These are phyloP conservation scores for Remersonia thermophila DNA, from an alignment of 2,329 filamentous ascomycete genomes.

Conservation along the genomic window DNA sequence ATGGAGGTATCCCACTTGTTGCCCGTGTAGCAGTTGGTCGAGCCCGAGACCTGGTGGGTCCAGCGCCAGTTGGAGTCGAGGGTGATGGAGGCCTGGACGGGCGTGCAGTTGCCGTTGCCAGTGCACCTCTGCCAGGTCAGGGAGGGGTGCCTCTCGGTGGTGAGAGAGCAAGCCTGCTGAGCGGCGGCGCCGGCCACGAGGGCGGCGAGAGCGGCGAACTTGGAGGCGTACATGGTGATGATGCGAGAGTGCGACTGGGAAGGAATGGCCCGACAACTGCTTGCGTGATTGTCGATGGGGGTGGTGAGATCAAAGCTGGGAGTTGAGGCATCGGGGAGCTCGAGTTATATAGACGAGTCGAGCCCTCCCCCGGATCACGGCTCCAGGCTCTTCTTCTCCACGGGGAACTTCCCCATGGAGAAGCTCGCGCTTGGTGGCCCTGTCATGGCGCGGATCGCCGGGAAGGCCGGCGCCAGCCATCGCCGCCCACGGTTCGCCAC, in stretches of 20 bases:
- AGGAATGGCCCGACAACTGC: constrained; percentile 4
- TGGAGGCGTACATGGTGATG: constrained; percentile 19
- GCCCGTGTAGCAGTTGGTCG: constrained; percentile 45
- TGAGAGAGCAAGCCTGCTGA: constrained; percentile 38
- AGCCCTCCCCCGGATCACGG: background rate
- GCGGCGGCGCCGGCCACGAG: constrained; percentile 32
- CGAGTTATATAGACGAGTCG: constrained; percentile 13
- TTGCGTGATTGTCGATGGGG: constrained; percentile 14
- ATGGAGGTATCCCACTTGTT: constrained; percentile 34
- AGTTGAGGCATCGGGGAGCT: constrained; percentile 3
- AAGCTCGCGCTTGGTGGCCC: background rate
- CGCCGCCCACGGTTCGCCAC: constrained; percentile 5
- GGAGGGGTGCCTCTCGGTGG: constrained; percentile 38
- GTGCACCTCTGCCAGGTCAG: constrained; percentile 44
- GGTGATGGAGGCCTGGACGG: constrained; percentile 37
- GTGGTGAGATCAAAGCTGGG: constrained; percentile 9
- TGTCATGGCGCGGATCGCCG: constrained; percentile 10
- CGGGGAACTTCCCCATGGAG: constrained; percentile 1
- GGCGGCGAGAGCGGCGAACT: constrained; percentile 25
- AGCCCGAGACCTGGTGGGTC: constrained; percentile 35
- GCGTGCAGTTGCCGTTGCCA: constrained; percentile 35
- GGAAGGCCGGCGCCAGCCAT: constrained; percentile 6
- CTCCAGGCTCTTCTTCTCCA: background rate
- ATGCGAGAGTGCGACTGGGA: background rate
- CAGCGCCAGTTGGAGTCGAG: constrained; percentile 52